Evolutionary conservation across 257 asterid species (phyloP).

Genomic region (Asclepias syriaca): DNA sequence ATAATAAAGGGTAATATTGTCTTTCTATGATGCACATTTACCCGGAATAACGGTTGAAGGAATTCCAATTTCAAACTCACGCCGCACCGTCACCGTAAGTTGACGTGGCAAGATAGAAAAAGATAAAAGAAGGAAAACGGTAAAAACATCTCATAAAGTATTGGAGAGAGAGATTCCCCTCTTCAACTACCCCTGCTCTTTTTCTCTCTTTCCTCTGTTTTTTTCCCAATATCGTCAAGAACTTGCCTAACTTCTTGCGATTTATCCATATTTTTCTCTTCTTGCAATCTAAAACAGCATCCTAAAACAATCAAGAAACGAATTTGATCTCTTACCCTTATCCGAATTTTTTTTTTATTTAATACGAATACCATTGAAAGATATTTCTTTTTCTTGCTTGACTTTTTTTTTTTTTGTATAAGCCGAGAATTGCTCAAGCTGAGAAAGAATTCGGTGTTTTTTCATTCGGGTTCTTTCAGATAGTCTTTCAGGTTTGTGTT

Average conservation of each 20-base stretch:
- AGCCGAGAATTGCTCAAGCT: background rate
- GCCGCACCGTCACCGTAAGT: background rate
- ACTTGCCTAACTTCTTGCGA: background rate
- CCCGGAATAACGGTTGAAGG: background rate
- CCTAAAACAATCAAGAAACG: background rate
- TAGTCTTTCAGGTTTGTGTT: constrained; percentile 12
- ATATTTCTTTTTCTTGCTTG: too few relatives aligned
- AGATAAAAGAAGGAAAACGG: background rate
- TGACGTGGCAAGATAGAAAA: background rate
- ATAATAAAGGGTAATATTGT: background rate
- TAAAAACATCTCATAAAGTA: background rate
- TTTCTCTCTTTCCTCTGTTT: background rate
- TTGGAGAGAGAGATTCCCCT: background rate
- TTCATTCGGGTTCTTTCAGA: constrained; percentile 13
- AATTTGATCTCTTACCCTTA: background rate
- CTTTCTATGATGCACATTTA: background rate
- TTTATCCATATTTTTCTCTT: background rate
- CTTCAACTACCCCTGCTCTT: background rate
- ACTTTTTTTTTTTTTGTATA: background rate
- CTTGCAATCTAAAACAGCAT: background rate
- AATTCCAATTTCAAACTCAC: too few relatives aligned
- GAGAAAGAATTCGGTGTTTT: background rate
- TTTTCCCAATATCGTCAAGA: background rate
- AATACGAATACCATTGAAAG: background rate
- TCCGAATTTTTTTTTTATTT: background rate